These are phyloP conservation scores for Geranomyces variabilis DNA, from an alignment of 192 early-diverging fungal genomes.

Conservation along the genomic window DNA sequence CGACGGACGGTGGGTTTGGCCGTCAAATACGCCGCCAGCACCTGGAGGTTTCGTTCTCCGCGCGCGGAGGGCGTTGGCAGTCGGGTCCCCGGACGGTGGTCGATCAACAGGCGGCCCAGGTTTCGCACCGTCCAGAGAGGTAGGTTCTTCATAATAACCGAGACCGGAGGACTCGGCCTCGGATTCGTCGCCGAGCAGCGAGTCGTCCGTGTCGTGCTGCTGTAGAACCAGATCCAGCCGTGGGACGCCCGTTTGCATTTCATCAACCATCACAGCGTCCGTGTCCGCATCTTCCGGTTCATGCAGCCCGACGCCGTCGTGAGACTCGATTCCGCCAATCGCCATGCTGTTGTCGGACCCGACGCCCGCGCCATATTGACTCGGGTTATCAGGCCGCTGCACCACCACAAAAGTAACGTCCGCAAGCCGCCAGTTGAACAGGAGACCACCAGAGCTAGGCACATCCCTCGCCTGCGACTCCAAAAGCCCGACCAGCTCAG, in stretches of 20 bases:
- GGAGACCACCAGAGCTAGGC: conserved; percentile 28
- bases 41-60: background rate
- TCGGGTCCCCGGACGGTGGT: too few species aligned
- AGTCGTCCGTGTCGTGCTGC: background rate
- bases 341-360: background rate
- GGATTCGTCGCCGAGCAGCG: background rate
- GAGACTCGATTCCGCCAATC: background rate
- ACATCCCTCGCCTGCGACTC: conserved; percentile 1
- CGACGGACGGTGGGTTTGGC: conserved; percentile 4
- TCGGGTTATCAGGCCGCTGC: background rate
- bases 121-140: background rate
- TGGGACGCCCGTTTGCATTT: background rate
- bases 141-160: conserved; percentile 5
- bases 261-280: conserved; percentile 10
- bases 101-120: too few species aligned
- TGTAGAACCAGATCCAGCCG: background rate
- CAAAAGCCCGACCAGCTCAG: conserved; percentile 34
- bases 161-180: conserved; percentile 7
- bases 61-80: background rate
- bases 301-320: background rate
- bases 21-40: background rate
- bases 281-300: conserved; percentile 5
- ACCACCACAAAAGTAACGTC: conserved; percentile 38
- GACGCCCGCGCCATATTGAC: background rate
- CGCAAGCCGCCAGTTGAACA: conserved; percentile 34